These are phyloP conservation scores for Trichoderma sp. DNA, from an alignment of 2,329 filamentous ascomycete species.

Conservation along the genomic window DNA sequence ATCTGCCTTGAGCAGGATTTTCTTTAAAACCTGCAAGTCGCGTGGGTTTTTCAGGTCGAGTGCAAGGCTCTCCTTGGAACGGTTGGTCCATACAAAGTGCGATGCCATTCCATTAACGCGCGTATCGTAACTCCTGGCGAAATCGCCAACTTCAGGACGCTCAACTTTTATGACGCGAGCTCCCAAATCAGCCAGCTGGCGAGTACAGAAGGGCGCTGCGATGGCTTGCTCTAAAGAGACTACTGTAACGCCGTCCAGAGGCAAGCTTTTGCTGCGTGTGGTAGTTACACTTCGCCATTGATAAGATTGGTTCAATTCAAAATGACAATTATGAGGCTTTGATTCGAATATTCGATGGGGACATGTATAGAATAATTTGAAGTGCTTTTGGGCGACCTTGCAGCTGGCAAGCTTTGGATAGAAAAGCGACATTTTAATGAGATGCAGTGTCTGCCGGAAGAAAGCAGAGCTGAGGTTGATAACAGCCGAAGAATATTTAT, in stretches of 20 bases:
- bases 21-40: conserved; percentile 47
- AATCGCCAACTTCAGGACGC: conserved; percentile 53
- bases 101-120: conserved; percentile 53
- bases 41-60: conserved; percentile 49
- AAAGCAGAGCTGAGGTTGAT: not conserved
- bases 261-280: conserved; percentile 15
- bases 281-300: not conserved
- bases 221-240: conserved; percentile 58
- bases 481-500: no score
- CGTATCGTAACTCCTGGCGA: conserved; percentile 53
- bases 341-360: not conserved
- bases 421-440: not conserved
- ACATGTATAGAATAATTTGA: not conserved
- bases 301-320: not conserved
- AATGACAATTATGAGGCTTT: no score
- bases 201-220: conserved; percentile 56
- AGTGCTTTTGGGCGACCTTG: not conserved
- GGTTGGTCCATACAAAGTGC: conserved; percentile 58
- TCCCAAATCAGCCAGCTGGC: conserved; percentile 55
- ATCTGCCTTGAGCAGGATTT: conserved; percentile 48
- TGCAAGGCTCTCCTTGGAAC: conserved; percentile 55
- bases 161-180: conserved; percentile 59
- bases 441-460: not conserved
- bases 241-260: conserved; percentile 49
- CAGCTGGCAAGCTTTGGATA: not conserved